Conservation (phyloP, 1,284 basidiomycete species). For the Chondrostereum purpureum region DNA sequence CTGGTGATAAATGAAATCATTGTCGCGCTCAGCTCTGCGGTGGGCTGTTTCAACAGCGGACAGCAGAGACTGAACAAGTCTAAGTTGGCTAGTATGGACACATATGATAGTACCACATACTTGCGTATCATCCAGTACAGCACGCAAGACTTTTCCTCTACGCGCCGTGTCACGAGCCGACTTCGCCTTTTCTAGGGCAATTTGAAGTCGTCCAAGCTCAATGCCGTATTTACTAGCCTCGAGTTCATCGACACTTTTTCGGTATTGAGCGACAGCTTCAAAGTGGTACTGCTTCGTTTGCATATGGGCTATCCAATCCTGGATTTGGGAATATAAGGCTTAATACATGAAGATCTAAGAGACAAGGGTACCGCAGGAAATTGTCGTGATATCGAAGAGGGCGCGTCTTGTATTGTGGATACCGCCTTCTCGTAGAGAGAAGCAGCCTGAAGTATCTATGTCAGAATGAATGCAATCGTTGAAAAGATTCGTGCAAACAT, state of each 20-base stretch:
- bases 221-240: constrained; percentile 81
- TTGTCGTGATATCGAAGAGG: constrained; percentile 35
- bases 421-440: constrained; percentile 61
- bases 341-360: constrained; percentile 6
- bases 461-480: neutral
- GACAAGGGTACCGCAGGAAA: constrained; percentile 42
- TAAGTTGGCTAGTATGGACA: constrained; percentile 7
- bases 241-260: constrained; percentile 89
- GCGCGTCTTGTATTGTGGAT: constrained; percentile 44
- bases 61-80: constrained; percentile 58
- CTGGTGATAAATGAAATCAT: constrained; percentile 94
- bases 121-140: constrained; percentile 74
- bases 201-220: constrained; percentile 70
- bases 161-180: constrained; percentile 70
- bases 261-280: constrained; percentile 82
- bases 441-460: constrained; percentile 41
- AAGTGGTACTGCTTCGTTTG: constrained; percentile 86
- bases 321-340: constrained; percentile 12
- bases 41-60: constrained; percentile 69
- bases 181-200: constrained; percentile 66
- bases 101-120: constrained; percentile 29
- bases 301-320: constrained; percentile 82
- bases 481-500: constrained; percentile 31
- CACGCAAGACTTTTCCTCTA: constrained; percentile 50
- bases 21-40: constrained; percentile 80